Conservation (phyloP, 768 basidiomycete genomes). For the Macrolepiota fuliginosa region DNA sequence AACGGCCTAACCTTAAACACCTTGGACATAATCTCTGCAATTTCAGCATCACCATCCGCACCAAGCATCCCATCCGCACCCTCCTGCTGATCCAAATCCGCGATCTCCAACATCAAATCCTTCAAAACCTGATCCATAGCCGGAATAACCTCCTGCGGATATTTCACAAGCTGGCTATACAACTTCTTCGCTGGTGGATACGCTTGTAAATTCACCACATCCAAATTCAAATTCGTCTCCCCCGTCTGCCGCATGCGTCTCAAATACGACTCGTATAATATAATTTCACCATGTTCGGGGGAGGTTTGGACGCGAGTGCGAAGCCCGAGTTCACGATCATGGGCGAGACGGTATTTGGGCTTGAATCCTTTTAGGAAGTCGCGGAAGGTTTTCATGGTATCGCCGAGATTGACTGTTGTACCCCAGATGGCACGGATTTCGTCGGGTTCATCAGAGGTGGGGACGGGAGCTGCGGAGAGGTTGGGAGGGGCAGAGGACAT, state of each 20-base stretch:
- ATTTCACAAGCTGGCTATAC: conserved; percentile 80
- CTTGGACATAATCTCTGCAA: conserved; percentile 81
- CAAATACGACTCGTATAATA: conserved; percentile 79
- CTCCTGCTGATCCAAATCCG: conserved; percentile 74
- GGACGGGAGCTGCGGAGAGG: conserved; percentile 59
- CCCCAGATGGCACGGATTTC: conserved; percentile 96
- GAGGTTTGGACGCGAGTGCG: conserved; percentile 48
- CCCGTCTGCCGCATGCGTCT: conserved; percentile 86
- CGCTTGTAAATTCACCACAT: conserved; percentile 79
- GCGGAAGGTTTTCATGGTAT: conserved; percentile 88
- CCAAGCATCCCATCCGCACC: conserved; percentile 77
- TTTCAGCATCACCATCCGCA: conserved; percentile 75
- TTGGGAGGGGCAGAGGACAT: conserved; percentile 49
- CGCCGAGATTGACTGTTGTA: conserved; percentile 88
- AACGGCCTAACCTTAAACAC: conserved; percentile 95
- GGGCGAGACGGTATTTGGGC: conserved; percentile 75
- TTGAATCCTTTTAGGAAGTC: conserved; percentile 93
- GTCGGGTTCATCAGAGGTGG: conserved; percentile 66
- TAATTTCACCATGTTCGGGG: conserved; percentile 64
- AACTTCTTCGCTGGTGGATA: conserved; percentile 86
- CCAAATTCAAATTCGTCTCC: conserved; percentile 92
- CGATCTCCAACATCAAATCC: conserved; percentile 86
- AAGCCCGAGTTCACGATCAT: conserved; percentile 65
- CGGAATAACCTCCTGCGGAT: conserved; percentile 96
- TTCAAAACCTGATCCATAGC: conserved; percentile 97